Base-by-base conservation (phyloP, 257 asterid species). In the Lycium ferocissimum region DNA sequence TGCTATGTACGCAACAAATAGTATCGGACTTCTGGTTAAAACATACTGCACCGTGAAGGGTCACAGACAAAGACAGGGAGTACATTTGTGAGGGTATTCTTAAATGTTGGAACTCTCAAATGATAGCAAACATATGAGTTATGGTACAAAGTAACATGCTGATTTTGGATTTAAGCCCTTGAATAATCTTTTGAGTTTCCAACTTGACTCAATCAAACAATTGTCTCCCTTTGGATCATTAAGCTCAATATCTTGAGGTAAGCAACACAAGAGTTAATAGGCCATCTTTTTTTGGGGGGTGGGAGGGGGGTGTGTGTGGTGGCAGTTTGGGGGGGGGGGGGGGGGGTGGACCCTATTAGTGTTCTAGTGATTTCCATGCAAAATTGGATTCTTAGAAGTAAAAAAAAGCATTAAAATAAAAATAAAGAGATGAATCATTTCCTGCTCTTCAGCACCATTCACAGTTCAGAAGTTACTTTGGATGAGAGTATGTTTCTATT, bases 1-100 rank as follows among this genome's bases (percentile, higher is more conserved):
- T 73, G 80, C 0, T 73, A 47, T 73, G 81, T 47, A 47, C 59
- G 20, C 81, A 73, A 75, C 61, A 75, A 20, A 73, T 35, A 45
- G 80, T 3, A 47, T 22, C 80, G 10, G 18, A 73, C 10, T 1
- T 75, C 61, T 12, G 81, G 20, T 26, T 26, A 13, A 51, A 78
- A 33, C 49, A 33, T 78, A 35, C 65, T 53, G 26, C 1, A 17
- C 22, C 4, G 9, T 75, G 62, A 49, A 53, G 6, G n/a, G n/a
- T 75, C 62, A 6, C 45, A 0, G 62, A 12, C 20, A 49, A 22
- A 75, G 81, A 51, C 62, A 3, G 2, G 6, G 33, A 26, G 22
- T 7, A 53, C 53, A 22, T 13, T 49, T 75, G 22, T 5, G 62
- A 12, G 20, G 20, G 9, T 49, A 75, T 75, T 22, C 43, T 15